Conservation (phyloP, 257 asterid species). For the Echium plantagineum region DNA sequence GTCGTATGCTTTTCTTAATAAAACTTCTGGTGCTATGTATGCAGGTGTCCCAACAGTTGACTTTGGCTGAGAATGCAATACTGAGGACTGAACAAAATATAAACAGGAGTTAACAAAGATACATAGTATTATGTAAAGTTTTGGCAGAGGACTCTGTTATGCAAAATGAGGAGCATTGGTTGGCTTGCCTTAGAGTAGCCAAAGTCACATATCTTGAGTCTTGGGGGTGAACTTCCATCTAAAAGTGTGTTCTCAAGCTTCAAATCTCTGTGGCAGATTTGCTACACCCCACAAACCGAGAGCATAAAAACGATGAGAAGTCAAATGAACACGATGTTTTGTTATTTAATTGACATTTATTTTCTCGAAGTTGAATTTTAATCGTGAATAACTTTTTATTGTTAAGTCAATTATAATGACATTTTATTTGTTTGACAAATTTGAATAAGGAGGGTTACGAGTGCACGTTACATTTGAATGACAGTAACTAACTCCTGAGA, state of each 20-base stretch:
- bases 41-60: slow-evolving; percentile 95
- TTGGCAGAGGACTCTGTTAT: not conserved
- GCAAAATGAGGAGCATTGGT: not conserved
- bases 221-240: slow-evolving; percentile 55
- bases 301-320: not conserved
- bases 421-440: too few species aligned
- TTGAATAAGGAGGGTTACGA: not conserved
- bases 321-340: too few species aligned
- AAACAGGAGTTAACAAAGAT: too few species aligned
- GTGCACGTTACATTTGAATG: slow-evolving; percentile 50
- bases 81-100: slow-evolving; percentile 67
- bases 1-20: slow-evolving; percentile 64
- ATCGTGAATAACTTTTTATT: too few species aligned
- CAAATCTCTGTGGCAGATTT: slow-evolving; percentile 74
- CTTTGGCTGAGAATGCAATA: slow-evolving; percentile 82
- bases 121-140: too few species aligned
- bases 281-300: slow-evolving; percentile 28
- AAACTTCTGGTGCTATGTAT: slow-evolving; percentile 83
- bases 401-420: too few species aligned
- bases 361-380: too few species aligned
- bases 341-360: too few species aligned
- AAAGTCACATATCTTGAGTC: slow-evolving; percentile 72
- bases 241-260: slow-evolving; percentile 72
- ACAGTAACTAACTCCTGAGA: slow-evolving; percentile 73
- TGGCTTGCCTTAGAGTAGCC: slow-evolving; percentile 62